Conservation (phyloP, 495 filamentous ascomycete species). For the Pseudomonodictys pantanalensis region DNA sequence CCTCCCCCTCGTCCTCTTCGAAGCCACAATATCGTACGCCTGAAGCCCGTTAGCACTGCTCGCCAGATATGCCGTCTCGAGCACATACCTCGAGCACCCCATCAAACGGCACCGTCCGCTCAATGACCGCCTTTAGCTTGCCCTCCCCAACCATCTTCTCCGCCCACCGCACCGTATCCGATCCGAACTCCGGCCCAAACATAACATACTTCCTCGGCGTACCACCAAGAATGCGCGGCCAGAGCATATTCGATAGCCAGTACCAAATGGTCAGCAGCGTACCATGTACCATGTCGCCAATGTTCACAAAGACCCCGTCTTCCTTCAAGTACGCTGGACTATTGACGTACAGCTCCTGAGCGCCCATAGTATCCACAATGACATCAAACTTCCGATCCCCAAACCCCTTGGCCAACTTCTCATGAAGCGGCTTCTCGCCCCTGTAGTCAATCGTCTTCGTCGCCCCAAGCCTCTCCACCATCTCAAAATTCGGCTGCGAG, state of each 20-base stretch:
- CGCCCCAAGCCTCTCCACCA: conserved; percentile 41
- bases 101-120: conserved; percentile 9
- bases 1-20: conserved; percentile 4
- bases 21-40: conserved; percentile 7
- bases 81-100: conserved; percentile 3
- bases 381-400: conserved; percentile 33
- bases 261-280: conserved; percentile 23
- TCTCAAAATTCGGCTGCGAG: conserved; percentile 36
- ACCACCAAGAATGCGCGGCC: conserved; percentile 39
- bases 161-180: not conserved
- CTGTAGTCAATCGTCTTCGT: conserved; percentile 24
- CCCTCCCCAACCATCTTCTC: conserved; percentile 1
- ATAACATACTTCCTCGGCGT: conserved; percentile 40
- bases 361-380: conserved; percentile 40
- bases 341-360: conserved; percentile 38
- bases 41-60: not conserved
- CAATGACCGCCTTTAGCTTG: conserved; percentile 13
- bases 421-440: conserved; percentile 20
- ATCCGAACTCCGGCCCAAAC: not conserved
- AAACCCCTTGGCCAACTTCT: conserved; percentile 32
- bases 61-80: not conserved
- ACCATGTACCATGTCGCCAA: conserved; percentile 33
- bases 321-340: conserved; percentile 38
- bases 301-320: conserved; percentile 37
- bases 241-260: conserved; percentile 35